Base-by-base conservation (phyloP, 1,139 yeast species). In the Pichia sp. region DNA sequence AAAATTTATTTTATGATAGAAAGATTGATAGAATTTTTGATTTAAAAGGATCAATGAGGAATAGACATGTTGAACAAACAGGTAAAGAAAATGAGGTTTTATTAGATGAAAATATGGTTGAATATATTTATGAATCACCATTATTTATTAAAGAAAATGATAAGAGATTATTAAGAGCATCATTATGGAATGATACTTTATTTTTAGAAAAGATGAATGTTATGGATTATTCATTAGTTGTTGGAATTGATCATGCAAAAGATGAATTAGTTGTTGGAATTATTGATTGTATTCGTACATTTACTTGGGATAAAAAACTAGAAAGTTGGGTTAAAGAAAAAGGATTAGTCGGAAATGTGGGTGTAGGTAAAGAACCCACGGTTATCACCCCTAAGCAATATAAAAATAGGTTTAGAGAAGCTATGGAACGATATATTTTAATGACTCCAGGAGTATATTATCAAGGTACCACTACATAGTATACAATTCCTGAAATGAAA, bases 241-340 rank as follows among this genome's bases (percentile, higher is more conserved):
- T 94, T 51, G 98, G 97, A 0, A 86, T 94, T 41, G 94, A 86
- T 57, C 78, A 80, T 41, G 80, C 78, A 33, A 74, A 76, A 40
- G 74, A 75, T 49, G 79, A 81, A 44, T 69, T 90, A 35, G 87
- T 90, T 35, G 95, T 90, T 31, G 99, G 99, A 6, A 92, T 94
- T 38, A 92, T 92, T 53, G 97, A 94, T 63, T 94, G 95, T 71
- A 80, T 94, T 43, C 69, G 98, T 46, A 89, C 98, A 0, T 94
- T 90, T 57, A 94, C 99, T 0, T 94, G 99, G 99, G 99, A 94
- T 60, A 94, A 94, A 64, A 92, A 90, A 64, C 78, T 94, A 25
- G 99, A 94, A 62, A 89, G 95, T 62, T 94, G 98, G 98, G 98
- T 94, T 35, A 94, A 94, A 61, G 98, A 95, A 49, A 76, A 82